These are phyloP conservation scores for Chlorella sp. DNA, from an alignment of 139 green algal genomes.

Conservation along the genomic window DNA sequence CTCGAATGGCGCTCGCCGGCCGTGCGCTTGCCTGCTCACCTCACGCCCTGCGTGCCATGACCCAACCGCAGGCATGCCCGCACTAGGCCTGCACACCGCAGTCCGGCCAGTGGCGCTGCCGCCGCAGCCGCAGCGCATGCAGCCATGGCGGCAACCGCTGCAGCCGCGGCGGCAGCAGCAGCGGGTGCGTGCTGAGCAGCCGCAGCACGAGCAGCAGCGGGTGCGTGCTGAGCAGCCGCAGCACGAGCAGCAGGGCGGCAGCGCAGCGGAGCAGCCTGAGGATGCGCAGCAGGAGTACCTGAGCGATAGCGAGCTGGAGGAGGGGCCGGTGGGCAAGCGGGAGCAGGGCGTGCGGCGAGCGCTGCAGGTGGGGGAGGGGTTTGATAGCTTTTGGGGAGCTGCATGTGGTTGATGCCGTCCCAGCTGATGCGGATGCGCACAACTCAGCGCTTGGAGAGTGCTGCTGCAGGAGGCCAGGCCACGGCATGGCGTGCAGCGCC, in stretches of 20 bases:
- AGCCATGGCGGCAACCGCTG: neutral
- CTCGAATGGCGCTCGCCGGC: no score
- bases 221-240: neutral
- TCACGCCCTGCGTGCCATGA: no score
- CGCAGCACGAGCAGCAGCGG: neutral
- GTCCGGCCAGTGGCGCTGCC: no score
- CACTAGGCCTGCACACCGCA: no score
- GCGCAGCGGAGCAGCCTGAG: neutral
- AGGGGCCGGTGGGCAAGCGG: neutral
- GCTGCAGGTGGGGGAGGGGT: neutral
- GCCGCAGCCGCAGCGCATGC: neutral
- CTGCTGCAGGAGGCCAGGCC: no score
- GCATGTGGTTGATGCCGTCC: no score
- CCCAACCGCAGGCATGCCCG: no score
- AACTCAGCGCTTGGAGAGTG: no score
- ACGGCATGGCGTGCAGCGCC: no score
- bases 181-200: neutral
- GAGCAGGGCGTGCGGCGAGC: neutral
- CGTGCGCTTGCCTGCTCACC: no score
- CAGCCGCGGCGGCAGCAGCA: slow-evolving; percentile 8
- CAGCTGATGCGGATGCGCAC: no score
- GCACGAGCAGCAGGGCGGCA: neutral
- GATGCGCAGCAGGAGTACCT: neutral
- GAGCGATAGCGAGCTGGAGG: slow-evolving; percentile 27
- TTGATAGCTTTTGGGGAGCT: no score